Base-by-base conservation (phyloP, 768 basidiomycete genomes). In the Lactarius sp. region DNA sequence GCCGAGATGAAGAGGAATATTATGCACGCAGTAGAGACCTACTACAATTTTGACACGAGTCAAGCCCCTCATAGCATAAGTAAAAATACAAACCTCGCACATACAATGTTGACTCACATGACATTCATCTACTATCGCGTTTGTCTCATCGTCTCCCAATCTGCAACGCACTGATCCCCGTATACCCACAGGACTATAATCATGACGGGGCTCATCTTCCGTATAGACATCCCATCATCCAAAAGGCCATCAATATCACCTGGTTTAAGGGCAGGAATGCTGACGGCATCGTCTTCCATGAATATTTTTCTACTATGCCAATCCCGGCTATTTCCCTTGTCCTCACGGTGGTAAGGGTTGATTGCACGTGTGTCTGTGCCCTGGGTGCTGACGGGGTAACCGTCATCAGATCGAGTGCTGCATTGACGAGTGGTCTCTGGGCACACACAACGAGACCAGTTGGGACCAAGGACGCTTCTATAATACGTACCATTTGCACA, bases 321-420 rank as follows among this genome's bases (percentile, higher is more conserved):
- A 41, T 59, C 46, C 6, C 31, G 22, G 46, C 33, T 10, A 50
- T 64, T 5, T 46, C 62, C 14, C 58, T 64, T 22, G 46, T 20
- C 34, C 52, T 64, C 31, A 49, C 57, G 13, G 53, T 59, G 62
- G 62, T 64, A 49, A 47, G 52, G 52, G 20, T 41, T n/a, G 22
- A 44, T 10, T 6, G 20, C 7, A 34, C 12, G 6, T 22, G 1
- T 31, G 9, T 31, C 10, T 12, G 13, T 20, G 7, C 33, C 10
- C 31, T 4, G 20, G 14, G n/a, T 49, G 2, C 41, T 58, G 56
- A 59, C 8, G 41, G 20, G 4, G 2, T 20, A 27, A n/a, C 7
- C 14, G 2, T 63, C 49, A 39, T 37, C 44, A 57, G 61, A 44
- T 62, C n/a, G 50, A 62, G 50, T 62, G 56, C 51, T 57, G 61